phyloP scores from a whole-genome alignment of 768 basidiomycete genomes.

The Tricholoma saponaceum region DNA sequence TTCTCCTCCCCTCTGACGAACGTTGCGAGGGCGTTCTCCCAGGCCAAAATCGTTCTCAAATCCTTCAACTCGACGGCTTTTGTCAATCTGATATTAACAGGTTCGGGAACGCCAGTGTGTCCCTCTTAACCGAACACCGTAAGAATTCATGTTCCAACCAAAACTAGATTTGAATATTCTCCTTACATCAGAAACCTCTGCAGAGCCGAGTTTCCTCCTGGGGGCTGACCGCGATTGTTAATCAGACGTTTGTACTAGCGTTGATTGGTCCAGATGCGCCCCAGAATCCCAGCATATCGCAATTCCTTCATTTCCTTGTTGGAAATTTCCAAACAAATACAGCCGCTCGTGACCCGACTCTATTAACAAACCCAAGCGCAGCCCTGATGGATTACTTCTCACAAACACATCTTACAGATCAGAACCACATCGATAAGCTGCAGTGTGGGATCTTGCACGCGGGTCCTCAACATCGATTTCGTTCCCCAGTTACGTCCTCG shows the following conservation, averaged over 20 bases:
- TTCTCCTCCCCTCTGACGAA: background rate
- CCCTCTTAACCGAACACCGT: background rate
- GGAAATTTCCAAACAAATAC: conserved; percentile 30
- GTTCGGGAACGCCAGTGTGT: background rate
- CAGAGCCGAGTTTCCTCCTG: background rate
- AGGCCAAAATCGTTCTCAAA: background rate
- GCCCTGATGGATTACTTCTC: conserved; percentile 24
- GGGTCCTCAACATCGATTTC: background rate
- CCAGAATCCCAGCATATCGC: conserved; percentile 13
- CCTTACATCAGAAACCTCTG: background rate
- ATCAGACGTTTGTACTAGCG: background rate
- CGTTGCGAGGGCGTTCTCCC: background rate
- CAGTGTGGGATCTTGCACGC: background rate
- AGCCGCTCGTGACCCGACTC: conserved; percentile 16
- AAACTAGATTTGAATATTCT: background rate
- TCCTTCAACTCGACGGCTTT: background rate
- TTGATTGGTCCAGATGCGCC: background rate
- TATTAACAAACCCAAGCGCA: conserved; percentile 33
- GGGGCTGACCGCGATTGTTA: background rate
- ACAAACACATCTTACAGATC: background rate
- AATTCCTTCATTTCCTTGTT: conserved; percentile 39
- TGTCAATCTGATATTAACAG: background rate
- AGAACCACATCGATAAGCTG: background rate
- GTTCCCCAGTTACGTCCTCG: background rate
- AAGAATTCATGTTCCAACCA: background rate